Evolutionary conservation across 1,284 basidiomycete genomes (phyloP).

Genomic region (Flammula alnicola): DNA sequence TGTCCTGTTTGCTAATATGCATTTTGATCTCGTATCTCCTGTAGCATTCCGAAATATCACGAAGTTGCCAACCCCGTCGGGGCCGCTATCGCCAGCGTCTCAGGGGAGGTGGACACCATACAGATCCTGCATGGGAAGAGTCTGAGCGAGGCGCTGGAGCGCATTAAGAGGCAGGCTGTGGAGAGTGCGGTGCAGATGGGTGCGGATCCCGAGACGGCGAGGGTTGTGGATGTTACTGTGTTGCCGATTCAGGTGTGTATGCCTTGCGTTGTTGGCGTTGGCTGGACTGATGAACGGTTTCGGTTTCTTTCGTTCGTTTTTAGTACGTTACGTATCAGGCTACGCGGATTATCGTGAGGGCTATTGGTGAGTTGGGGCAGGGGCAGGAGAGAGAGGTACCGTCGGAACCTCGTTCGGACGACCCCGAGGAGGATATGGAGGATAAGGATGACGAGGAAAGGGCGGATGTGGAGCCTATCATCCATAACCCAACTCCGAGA

Average conservation of each 20-base stretch:
- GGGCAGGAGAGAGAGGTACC: slow-evolving; percentile 9
- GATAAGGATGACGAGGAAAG: slow-evolving; percentile 18
- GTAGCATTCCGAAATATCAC: slow-evolving; percentile 45
- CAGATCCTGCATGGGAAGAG: slow-evolving; percentile 43
- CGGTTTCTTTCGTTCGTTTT: neutral
- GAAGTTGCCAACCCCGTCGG: slow-evolving; percentile 64
- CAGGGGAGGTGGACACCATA: slow-evolving; percentile 44
- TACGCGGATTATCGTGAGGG: slow-evolving; percentile 51
- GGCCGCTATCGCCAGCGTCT: slow-evolving; percentile 50
- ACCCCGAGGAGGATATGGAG: neutral
- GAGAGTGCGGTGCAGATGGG: slow-evolving; percentile 48
- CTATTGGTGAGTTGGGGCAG: slow-evolving; percentile 47
- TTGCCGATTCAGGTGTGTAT: slow-evolving; percentile 46
- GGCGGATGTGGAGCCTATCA: slow-evolving; percentile 13
- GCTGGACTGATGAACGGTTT: slow-evolving; percentile 2
- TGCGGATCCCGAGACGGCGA: slow-evolving; percentile 42
- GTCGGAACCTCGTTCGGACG: neutral
- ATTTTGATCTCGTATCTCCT: too few relatives aligned
- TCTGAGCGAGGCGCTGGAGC: slow-evolving; percentile 42
- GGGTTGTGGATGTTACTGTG: slow-evolving; percentile 50
- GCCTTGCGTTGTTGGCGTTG: neutral
- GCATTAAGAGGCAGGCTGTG: slow-evolving; percentile 48
- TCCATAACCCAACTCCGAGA: slow-evolving; percentile 6
- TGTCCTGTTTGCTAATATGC: too few relatives aligned
- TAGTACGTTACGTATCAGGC: slow-evolving; percentile 58